Conservation (phyloP, 2,329 filamentous ascomycete species). For the Cylindrodendrum hubeiense region DNA sequence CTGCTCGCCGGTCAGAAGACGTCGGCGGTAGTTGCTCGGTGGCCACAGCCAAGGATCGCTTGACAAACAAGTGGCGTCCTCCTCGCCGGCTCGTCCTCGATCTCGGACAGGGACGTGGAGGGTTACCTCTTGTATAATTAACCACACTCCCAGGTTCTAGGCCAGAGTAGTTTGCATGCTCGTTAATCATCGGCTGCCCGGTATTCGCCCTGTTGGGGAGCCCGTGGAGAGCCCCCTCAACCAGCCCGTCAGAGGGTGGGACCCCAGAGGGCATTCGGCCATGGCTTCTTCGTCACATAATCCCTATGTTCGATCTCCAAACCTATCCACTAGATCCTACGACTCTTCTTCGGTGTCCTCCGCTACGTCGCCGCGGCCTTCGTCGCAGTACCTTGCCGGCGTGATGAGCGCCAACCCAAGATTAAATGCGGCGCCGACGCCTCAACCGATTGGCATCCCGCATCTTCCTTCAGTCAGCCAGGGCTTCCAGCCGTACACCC, state of each 20-base stretch:
- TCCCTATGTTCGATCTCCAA: constrained; percentile 71
- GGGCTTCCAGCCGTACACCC: constrained; percentile 66
- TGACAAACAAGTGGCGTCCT: constrained; percentile 37
- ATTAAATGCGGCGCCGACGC: constrained; percentile 61
- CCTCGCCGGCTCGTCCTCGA: constrained; percentile 26
- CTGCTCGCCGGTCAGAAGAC: constrained; percentile 31
- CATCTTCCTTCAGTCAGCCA: constrained; percentile 61
- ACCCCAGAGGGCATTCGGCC: constrained; percentile 28
- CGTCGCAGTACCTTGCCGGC: constrained; percentile 64
- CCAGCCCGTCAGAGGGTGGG: constrained; percentile 31
- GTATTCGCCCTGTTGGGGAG: constrained; percentile 33
- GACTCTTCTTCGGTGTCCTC: constrained; percentile 74
- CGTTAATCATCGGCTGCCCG: constrained; percentile 37
- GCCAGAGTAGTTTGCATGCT: constrained; percentile 41
- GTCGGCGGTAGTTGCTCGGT: constrained; percentile 29
- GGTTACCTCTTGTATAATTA: constrained; percentile 34
- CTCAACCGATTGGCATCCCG: constrained; percentile 67
- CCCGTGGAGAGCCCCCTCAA: constrained; percentile 32
- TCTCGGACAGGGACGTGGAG: constrained; percentile 24
- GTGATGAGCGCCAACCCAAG: constrained; percentile 66
- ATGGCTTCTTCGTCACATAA: constrained; percentile 70
- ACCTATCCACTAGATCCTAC: constrained; percentile 71
- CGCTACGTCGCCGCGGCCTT: constrained; percentile 69
- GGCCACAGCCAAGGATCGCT: constrained; percentile 31
- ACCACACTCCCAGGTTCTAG: constrained; percentile 31